Evolutionary conservation across 208 protist genomes (phyloP).

Genomic region (Trypanosoma lewisi): DNA sequence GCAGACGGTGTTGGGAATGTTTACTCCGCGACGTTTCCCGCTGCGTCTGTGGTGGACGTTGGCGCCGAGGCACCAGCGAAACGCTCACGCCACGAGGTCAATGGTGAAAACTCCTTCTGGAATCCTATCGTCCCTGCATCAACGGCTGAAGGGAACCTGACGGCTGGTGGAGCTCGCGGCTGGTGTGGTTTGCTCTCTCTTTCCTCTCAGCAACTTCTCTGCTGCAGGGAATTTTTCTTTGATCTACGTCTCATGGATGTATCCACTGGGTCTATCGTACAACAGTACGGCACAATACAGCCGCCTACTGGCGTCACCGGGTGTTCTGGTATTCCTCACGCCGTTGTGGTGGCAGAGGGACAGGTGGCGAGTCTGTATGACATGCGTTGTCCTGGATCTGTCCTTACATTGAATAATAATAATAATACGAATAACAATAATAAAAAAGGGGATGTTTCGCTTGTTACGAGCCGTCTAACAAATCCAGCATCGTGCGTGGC

Average conservation of each 20-base stretch:
- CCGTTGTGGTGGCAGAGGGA: constrained; percentile 64
- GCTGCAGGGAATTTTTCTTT: constrained; percentile 57
- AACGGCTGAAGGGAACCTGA: neutral
- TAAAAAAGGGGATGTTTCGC: constrained; percentile 7
- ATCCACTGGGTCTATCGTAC: constrained; percentile 33
- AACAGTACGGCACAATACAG: constrained; percentile 67
- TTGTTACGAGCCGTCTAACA: constrained; percentile 59
- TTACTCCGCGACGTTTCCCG: constrained; percentile 14
- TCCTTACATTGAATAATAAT: constrained; percentile 27
- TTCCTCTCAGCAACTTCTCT: constrained; percentile 26
- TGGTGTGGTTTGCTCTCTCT: constrained; percentile 46
- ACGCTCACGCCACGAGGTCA: constrained; percentile 7
- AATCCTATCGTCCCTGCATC: constrained; percentile 24
- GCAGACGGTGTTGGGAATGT: constrained; percentile 29
- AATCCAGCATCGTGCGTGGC: constrained; percentile 39
- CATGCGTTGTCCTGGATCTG: constrained; percentile 54
- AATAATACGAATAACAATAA: constrained; percentile 5
- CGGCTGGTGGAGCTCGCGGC: constrained; percentile 33
- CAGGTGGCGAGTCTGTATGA: constrained; percentile 72
- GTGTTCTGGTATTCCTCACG: constrained; percentile 27
- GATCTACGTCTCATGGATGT: constrained; percentile 70
- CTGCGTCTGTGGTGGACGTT: neutral
- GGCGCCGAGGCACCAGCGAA: constrained; percentile 14
- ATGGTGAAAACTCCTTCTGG: constrained; percentile 27
- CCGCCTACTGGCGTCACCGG: constrained; percentile 49